Base-by-base conservation (phyloP, 2,329 filamentous ascomycete species). In the Claviceps sp. region DNA sequence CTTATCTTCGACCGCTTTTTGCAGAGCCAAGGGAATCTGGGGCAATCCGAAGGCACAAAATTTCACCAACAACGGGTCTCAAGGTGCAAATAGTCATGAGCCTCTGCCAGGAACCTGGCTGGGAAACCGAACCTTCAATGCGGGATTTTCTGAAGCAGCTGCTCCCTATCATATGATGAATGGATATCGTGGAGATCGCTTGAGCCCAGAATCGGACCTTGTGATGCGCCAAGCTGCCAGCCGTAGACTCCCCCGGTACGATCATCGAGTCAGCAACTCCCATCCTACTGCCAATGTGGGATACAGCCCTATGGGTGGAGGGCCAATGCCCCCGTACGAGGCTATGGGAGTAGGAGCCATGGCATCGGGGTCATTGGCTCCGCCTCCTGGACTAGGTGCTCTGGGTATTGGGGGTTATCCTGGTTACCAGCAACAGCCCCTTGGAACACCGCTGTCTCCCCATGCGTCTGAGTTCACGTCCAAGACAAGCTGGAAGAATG, bases 391-490 rank as follows among this genome's bases (percentile, higher is more conserved):
- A 40, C 64, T 67, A 41, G 59, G 63, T 26, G 61, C 65, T 10
- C 66, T 73, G 61, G 68, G 66, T 22, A 62, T 74, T 62, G 58
- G 67, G 14, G 67, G 70, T 66, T 78, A 69, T 56, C 67, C 72
- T 50, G 59, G 68, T 42, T 82, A 77, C 59, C 75, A 75, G 56
- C 74, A 75, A 58, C 78, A 78, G 56, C 71, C 79, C 26, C 73
- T 79, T 55, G 78, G 81, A 26, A 86, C 82, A 17, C 74, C 82
- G 7, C 72, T 89, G 43, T 88, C 85, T 17, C 84, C 85, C 13
- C 81, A 86, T 58, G 85, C 85, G 26, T 82, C 79, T 4, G 85
- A 89, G 62, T 89, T 89, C 59, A 87, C 81, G 13, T 77, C 81
- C 4, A 69, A 70, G 26, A 66, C 62, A 50, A 64, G 62, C 45